Base-by-base conservation (phyloP, 1,284 basidiomycete species). In the Puccinia novopanici region DNA sequence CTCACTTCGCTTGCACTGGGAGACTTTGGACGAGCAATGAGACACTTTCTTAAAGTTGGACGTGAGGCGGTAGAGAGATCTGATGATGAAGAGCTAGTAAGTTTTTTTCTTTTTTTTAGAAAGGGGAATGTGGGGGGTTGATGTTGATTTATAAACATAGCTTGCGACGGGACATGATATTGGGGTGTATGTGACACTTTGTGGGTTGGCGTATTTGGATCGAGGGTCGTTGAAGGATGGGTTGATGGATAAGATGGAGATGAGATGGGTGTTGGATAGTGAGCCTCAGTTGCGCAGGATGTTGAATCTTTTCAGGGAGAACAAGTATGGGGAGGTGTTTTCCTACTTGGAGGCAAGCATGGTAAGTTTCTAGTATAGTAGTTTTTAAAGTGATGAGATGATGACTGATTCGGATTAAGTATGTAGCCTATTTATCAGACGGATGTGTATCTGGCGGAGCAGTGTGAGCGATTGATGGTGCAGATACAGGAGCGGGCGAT, bases 231-330 rank as follows among this genome's bases (percentile, higher is more conserved):
- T 95, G 86, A 91, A 91, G 83, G 84, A 88, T 0, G 89, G 84
- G 48, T 87, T 94, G 15, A 86, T 93, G 37, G 91, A 91, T 80
- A 93, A 91, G 83, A 87, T 90, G 2, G 87, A 88, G 4, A 92
- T 94, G 83, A 88, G 90, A 1, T 88, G 89, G 45, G 93, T 93
- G 84, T 90, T 95, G 73, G 94, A 95, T 83, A 90, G 92, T 83
- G 93, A 94, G 85, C 91, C 92, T 0, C 93, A 93, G 83, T 86
- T 93, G 61, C 89, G 92, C 45, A 93, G 94, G 80, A 89, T 95
- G 54, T 88, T 94, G 54, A 92, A 92, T 81, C 89, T 91, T 3
- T 95, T 93, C 86, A 90, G 92, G 88, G 88, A 88, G 81, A 93
- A 91, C 84, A 90, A 91, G 83, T 95, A 95, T 88, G 92, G 91